Evolutionary conservation across 2,329 filamentous ascomycete species (phyloP).

Genomic region (Coniochaeta sp.): DNA sequence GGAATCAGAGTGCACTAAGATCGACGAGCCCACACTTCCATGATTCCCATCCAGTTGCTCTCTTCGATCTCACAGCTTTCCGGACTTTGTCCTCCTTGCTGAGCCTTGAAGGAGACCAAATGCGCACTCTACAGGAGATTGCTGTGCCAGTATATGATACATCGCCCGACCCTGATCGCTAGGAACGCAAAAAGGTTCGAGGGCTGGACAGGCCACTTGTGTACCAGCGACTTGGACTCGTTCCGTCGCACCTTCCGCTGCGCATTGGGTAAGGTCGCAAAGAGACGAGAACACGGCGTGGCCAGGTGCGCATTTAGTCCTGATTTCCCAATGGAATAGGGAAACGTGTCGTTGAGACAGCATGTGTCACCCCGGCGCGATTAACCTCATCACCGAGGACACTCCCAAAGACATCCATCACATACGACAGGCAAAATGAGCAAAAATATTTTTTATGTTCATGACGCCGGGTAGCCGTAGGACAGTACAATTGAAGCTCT

Average conservation of each 20-base stretch:
- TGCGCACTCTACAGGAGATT: not conserved
- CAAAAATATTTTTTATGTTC: no score
- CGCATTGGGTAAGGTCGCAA: not conserved
- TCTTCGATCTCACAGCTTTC: not conserved
- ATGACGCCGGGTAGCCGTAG: no score
- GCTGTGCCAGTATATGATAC: no score
- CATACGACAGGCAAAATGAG: no score
- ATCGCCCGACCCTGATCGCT: no score
- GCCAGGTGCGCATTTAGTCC: not conserved
- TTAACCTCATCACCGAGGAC: not conserved
- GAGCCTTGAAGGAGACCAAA: not conserved
- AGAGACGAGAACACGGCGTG: not conserved
- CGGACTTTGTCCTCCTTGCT: not conserved
- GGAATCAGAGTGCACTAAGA: not conserved
- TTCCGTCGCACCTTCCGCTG: not conserved
- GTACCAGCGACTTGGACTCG: not conserved
- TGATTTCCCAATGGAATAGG: not conserved
- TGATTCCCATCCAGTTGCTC: not conserved
- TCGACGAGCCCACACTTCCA: not conserved
- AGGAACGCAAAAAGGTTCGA: no score
- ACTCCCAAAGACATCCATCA: not conserved
- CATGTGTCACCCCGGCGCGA: not conserved
- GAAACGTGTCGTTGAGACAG: not conserved
- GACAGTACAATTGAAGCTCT: not conserved
- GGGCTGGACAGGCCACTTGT: no score